These are phyloP conservation scores for Bruguiera hainesii DNA, from an alignment of 441 rosid species.

Conservation along the genomic window DNA sequence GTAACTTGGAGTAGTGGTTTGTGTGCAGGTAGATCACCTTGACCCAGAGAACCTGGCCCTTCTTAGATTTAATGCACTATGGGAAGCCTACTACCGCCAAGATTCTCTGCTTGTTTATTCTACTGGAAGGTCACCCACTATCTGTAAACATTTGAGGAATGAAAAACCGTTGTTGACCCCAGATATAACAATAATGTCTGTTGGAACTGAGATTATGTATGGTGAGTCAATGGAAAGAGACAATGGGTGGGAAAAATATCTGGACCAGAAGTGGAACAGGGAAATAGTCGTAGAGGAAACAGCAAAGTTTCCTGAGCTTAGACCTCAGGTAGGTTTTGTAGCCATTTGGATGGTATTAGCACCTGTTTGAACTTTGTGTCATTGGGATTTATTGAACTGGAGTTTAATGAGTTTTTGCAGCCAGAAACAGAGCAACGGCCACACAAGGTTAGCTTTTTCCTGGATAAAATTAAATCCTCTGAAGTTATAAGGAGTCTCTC, in stretches of 20 bases:
- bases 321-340: conserved; percentile 56
- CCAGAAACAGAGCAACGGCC: conserved; percentile 79
- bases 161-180: conserved; percentile 86
- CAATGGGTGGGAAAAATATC: conserved; percentile 66
- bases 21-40: conserved; percentile 74
- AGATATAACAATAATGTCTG: conserved; percentile 82
- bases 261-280: conserved; percentile 72
- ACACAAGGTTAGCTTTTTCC: conserved; percentile 80
- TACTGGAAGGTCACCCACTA: conserved; percentile 72
- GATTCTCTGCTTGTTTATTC: conserved; percentile 79
- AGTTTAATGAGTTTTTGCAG: conserved; percentile 35
- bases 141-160: conserved; percentile 49
- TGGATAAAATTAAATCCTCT: conserved; percentile 69
- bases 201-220: conserved; percentile 91
- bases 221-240: conserved; percentile 76
- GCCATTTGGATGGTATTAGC: background rate
- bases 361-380: background rate
- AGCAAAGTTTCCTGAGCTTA: conserved; percentile 65
- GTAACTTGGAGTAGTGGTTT: conserved; percentile 6
- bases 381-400: background rate
- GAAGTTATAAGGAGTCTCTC: conserved; percentile 52
- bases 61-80: conserved; percentile 71
- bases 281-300: conserved; percentile 68
- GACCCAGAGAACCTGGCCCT: conserved; percentile 65
- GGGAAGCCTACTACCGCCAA: conserved; percentile 77